phyloP scores from a whole-genome alignment of 495 filamentous ascomycete genomes.

The Rhizodiscina lignyota region DNA sequence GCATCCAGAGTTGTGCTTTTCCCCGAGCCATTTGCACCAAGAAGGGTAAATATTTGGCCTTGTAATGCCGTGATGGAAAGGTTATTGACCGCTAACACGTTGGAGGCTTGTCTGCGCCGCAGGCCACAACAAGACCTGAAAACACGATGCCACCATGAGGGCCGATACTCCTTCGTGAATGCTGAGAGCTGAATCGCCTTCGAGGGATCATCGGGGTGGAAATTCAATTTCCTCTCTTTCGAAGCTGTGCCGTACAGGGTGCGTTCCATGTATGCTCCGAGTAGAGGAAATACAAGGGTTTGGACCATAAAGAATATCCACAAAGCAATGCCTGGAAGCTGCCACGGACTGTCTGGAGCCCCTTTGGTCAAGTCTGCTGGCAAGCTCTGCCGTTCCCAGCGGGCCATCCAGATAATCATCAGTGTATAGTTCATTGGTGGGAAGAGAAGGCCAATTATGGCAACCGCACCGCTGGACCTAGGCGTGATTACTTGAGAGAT shows the following conservation, averaged over 20 bases:
- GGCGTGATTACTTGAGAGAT: slow-evolving; percentile 46
- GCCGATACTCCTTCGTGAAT: slow-evolving; percentile 61
- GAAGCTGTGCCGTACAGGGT: slow-evolving; percentile 56
- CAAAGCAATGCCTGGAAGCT: slow-evolving; percentile 45
- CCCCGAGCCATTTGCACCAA: slow-evolving; percentile 76
- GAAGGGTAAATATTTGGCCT: slow-evolving; percentile 64
- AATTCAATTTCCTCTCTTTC: slow-evolving; percentile 33
- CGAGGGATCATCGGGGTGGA: background rate
- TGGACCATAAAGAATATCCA: slow-evolving; percentile 58
- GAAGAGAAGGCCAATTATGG: slow-evolving; percentile 51
- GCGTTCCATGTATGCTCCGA: slow-evolving; percentile 58
- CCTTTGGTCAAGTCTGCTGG: slow-evolving; percentile 36
- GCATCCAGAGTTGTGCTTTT: slow-evolving; percentile 79
- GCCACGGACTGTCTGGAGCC: slow-evolving; percentile 44
- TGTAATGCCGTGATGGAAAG: slow-evolving; percentile 47
- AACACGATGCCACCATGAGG: slow-evolving; percentile 37
- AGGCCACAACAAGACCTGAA: slow-evolving; percentile 31
- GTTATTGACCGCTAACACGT: slow-evolving; percentile 55
- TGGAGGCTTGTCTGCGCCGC: slow-evolving; percentile 28
- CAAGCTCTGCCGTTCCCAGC: slow-evolving; percentile 40
- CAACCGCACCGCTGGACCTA: slow-evolving; percentile 32
- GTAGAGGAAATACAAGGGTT: slow-evolving; percentile 50
- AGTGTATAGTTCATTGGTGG: slow-evolving; percentile 63
- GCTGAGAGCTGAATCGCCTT: slow-evolving; percentile 36
- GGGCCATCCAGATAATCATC: slow-evolving; percentile 50